Conservation (phyloP, 352 stramenopile genomes). For the Phytopythium sindhum region DNA sequence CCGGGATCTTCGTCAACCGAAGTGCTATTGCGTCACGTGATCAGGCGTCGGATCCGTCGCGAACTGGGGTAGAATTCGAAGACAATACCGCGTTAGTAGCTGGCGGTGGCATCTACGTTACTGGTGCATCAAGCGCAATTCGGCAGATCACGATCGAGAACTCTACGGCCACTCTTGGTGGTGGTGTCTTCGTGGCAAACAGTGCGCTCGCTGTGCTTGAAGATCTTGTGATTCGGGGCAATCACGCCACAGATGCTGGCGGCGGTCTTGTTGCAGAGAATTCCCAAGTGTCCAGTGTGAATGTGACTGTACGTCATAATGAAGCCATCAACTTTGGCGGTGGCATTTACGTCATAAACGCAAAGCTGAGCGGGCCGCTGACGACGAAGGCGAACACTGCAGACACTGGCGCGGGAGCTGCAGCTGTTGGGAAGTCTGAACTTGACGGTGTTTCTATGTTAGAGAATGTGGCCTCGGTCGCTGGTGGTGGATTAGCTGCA, state of each 20-base stretch:
- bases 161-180: constrained; percentile 22
- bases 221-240: constrained; percentile 14
- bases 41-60: constrained; percentile 4
- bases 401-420: constrained; percentile 22
- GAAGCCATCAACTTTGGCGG: constrained; percentile 16
- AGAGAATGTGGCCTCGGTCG: constrained; percentile 16
- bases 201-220: constrained; percentile 2
- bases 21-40: constrained; percentile 17
- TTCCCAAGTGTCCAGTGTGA: constrained; percentile 1
- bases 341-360: constrained; percentile 20
- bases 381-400: constrained; percentile 20
- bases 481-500: constrained; percentile 27
- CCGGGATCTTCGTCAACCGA: constrained; percentile 26
- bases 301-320: constrained; percentile 18
- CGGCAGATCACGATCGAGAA: constrained; percentile 18
- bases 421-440: constrained; percentile 5
- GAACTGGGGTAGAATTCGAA: constrained; percentile 2
- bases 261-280: constrained; percentile 19
- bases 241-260: constrained; percentile 16
- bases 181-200: constrained; percentile 15
- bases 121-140: constrained; percentile 20
- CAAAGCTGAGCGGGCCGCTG: constrained; percentile 20
- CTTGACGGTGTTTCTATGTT: constrained; percentile 16
- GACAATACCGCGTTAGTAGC: constrained; percentile 11
- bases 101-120: constrained; percentile 29